These are phyloP conservation scores for Ceratobasidium sp. DNA, from an alignment of 1,284 basidiomycete genomes.

Conservation along the genomic window DNA sequence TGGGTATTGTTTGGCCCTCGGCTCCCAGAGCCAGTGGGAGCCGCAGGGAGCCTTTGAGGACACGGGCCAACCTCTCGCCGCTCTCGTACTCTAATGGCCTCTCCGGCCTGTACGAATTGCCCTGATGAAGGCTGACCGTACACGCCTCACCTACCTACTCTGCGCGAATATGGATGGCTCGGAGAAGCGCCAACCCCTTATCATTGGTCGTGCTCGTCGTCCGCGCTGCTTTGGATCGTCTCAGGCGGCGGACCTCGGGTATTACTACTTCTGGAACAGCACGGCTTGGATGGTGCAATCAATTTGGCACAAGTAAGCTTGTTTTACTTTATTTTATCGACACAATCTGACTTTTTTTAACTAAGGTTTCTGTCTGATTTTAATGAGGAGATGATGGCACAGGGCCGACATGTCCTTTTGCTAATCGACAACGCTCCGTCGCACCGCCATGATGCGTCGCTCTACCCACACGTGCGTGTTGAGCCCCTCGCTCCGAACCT, in stretches of 20 bases:
- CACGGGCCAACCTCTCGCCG: no score
- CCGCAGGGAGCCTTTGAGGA: no score
- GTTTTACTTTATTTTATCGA: neutral
- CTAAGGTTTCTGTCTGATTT: conserved; percentile 20
- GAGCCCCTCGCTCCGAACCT: conserved; percentile 38
- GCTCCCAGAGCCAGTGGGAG: no score
- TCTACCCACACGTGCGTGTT: conserved; percentile 29
- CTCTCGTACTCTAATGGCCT: no score
- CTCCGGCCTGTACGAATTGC: no score
- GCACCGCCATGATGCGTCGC: conserved; percentile 11
- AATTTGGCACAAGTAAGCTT: conserved; percentile 49
- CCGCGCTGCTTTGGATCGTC: conserved; percentile 54
- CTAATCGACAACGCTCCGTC: conserved; percentile 35
- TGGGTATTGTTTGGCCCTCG: no score
- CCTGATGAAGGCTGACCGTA: neutral
- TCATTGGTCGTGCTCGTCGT: conserved; percentile 56
- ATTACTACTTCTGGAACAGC: conserved; percentile 56
- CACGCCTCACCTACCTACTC: conserved; percentile 56
- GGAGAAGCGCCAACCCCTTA: conserved; percentile 53
- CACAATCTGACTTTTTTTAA: neutral
- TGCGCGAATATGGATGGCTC: conserved; percentile 57
- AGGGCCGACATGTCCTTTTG: conserved; percentile 33
- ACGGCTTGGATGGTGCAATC: conserved; percentile 59
- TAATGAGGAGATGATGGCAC: conserved; percentile 11
- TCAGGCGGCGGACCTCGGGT: conserved; percentile 53